A percentile compares a stretch with the other conserved stretches of the same genome.
Evolutionary conservation across 2,329 filamentous ascomycete genomes (phyloP).

Genomic region (Penicillium vulpinum): DNA sequence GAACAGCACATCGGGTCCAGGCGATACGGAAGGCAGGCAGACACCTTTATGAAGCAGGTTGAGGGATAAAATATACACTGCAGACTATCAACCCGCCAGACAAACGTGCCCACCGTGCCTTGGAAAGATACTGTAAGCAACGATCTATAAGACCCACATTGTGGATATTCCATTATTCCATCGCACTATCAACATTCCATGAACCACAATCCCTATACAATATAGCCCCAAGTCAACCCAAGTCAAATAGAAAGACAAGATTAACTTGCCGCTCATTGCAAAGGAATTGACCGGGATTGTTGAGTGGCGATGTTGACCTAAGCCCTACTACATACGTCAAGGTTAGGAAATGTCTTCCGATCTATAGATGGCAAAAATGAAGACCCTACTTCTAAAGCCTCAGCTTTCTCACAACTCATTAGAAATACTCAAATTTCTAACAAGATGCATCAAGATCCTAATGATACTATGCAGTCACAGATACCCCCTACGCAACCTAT

Average conservation of each 20-base stretch:
- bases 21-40: not conserved
- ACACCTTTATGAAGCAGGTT: not conserved
- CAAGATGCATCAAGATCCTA: slow-evolving; percentile 4
- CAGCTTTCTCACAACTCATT: not conserved
- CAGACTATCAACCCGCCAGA: not conserved
- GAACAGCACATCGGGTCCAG: not conserved
- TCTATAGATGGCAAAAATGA: slow-evolving; percentile 11
- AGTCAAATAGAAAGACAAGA: not conserved
- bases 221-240: not conserved
- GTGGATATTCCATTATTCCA: no score
- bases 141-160: not conserved
- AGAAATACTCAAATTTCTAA: not conserved
- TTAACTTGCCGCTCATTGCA: not conserved
- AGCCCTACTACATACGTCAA: slow-evolving; percentile 25
- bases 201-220: not conserved
- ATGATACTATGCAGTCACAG: not conserved
- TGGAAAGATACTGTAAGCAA: not conserved
- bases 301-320: slow-evolving; percentile 20
- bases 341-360: slow-evolving; percentile 16
- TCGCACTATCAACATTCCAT: not conserved
- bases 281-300: slow-evolving; percentile 4
- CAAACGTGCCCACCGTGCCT: not conserved
- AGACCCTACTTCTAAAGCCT: not conserved
- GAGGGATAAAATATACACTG: not conserved
- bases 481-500: slow-evolving; percentile 7